phyloP scores from a whole-genome alignment of 1,284 basidiomycete genomes.

The Mycosarcoma mackinlayi region DNA sequence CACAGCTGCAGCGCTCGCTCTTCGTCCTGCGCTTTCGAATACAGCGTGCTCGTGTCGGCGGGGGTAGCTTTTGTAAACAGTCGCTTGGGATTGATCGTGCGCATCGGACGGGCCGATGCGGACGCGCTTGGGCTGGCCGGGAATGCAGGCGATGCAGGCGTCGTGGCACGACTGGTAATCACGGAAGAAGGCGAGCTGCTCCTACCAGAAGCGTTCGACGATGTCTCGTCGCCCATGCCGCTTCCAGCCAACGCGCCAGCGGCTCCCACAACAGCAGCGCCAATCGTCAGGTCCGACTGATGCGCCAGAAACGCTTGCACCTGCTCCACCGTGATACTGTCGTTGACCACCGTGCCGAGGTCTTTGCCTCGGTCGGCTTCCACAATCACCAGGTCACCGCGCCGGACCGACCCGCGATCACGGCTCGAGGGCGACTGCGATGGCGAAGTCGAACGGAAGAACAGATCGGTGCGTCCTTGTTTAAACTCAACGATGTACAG shows the following conservation, averaged over 20 bases:
- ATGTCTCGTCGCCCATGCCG: slow-evolving; percentile 19
- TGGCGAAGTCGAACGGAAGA: slow-evolving; percentile 74
- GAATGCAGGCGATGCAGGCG: slow-evolving; percentile 1
- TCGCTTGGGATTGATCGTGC: slow-evolving; percentile 80
- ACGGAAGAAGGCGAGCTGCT: slow-evolving; percentile 28
- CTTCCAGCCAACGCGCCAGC: neutral
- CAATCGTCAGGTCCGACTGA: slow-evolving; percentile 54
- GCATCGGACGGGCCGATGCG: slow-evolving; percentile 43
- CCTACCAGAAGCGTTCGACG: slow-evolving; percentile 19
- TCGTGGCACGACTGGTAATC: too few species aligned
- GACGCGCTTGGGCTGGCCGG: neutral
- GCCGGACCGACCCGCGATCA: slow-evolving; percentile 71
- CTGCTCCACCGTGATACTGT: slow-evolving; percentile 78
- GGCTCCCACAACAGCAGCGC: slow-evolving; percentile 23
- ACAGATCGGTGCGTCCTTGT: slow-evolving; percentile 92
- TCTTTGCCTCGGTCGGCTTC: slow-evolving; percentile 96
- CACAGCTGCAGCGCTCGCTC: slow-evolving; percentile 90
- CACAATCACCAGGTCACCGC: slow-evolving; percentile 93
- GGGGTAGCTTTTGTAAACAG: slow-evolving; percentile 91
- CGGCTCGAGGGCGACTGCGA: slow-evolving; percentile 22
- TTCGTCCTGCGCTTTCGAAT: slow-evolving; percentile 79
- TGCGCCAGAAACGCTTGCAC: slow-evolving; percentile 74
- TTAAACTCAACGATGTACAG: slow-evolving; percentile 98
- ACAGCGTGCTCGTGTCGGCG: slow-evolving; percentile 74
- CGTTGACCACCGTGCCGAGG: slow-evolving; percentile 78